Evolutionary conservation across 176 grass and related monocot genomes (phyloP), one percentile per base, ranked within the genome.

Genomic region (Oropetium thomaeum): DNA sequence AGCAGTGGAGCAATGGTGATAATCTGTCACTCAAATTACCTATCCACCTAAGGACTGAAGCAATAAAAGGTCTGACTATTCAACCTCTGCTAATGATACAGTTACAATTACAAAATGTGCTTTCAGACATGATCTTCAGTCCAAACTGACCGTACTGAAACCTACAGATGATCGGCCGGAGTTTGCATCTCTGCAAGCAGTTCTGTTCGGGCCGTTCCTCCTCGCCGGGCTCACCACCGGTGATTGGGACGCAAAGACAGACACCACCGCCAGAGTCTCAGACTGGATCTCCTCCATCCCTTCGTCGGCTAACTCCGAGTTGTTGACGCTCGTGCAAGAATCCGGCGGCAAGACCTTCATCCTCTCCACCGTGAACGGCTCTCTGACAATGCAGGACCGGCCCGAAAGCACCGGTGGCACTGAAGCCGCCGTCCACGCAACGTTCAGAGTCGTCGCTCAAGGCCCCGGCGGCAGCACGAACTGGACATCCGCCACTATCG

Each of bases 141-240:
- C 34, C 26, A 9, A 20, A 57, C 26, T 81, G 2, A 81, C 19
- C 53, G 8, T 3, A 81, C n/a, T 84, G 28, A 27, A 65, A 65
- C 32, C 6, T 78, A 26, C 91, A 99, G 96, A 99, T 86, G 89
- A 99, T 51, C 83, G 96, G 42, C 60, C 87, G 16, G 84, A 84
- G 51, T 92, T 80, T 27, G 68, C 76, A 44, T 84, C 91, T 5
- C 59, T 95, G 6, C 85, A 95, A 70, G 91, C 91, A 63, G 74
- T 99, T 29, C 83, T 99, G 17, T 99, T 95, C 45, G 96, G 92
- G 0, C 96, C 91, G 3, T 92, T 88, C 82, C 85, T 99, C 80
- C 96, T 99, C 27, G 87, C 89, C 26, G 96, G 96, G 53, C 73
- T 95, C 58, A 82, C 96, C 42, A 86, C 76, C n/a, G 84, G 84